Conservation (phyloP, 257 asterid species). For the Eustoma russellianum region DNA sequence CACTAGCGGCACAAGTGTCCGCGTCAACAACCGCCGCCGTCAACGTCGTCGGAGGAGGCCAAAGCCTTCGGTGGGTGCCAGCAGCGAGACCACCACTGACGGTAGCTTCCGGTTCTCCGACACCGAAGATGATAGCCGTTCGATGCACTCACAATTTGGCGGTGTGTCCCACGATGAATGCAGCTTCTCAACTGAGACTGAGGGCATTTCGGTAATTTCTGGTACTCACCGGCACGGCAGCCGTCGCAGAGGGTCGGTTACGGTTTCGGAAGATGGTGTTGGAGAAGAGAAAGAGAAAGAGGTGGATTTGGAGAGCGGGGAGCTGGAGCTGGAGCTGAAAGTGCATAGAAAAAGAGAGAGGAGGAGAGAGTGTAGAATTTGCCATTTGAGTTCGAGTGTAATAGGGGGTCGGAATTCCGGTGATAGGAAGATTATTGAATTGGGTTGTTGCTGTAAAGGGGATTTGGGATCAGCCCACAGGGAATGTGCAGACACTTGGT, state of each 20-base stretch:
- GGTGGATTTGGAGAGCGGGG: conserved; percentile 42
- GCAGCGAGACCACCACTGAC: conserved; percentile 44
- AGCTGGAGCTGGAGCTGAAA: conserved; percentile 31
- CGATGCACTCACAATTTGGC: conserved; percentile 23
- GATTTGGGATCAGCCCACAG: no score
- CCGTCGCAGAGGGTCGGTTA: no score
- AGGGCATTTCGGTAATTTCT: no score
- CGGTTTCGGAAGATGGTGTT: conserved; percentile 9
- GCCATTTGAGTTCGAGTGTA: no score
- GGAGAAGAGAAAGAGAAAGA: conserved; percentile 11
- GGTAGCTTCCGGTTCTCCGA: conserved; percentile 41
- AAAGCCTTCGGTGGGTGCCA: conserved; percentile 22
- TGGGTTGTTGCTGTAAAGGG: no score
- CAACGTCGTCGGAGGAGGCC: conserved; percentile 19
- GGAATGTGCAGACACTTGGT: no score
- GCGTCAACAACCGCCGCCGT: no score
- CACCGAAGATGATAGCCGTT: conserved; percentile 26
- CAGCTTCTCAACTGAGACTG: conserved; percentile 20
- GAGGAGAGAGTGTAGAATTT: conserved; percentile 32
- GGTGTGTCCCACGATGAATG: conserved; percentile 14
- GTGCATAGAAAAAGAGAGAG: conserved; percentile 15
- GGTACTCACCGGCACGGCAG: no score
- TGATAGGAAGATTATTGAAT: no score
- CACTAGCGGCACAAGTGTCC: conserved; percentile 5
- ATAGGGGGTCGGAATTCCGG: no score